These are phyloP conservation scores for Termitomyces sp. DNA, from an alignment of 768 basidiomycete species.

Conservation along the genomic window DNA sequence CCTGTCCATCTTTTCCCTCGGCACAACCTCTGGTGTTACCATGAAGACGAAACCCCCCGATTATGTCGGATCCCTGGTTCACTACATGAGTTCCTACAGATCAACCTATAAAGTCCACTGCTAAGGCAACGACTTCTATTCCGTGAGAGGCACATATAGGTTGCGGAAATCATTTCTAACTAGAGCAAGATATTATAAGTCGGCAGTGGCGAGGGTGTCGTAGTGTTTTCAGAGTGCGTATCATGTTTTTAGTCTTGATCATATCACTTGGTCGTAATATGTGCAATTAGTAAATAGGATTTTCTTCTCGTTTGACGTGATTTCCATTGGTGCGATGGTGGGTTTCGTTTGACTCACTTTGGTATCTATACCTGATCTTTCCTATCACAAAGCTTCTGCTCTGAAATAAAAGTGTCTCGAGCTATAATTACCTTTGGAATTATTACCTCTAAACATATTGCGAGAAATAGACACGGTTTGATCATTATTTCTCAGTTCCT, in stretches of 20 bases:
- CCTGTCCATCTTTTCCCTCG: conserved; percentile 60
- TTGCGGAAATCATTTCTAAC: conserved; percentile 28
- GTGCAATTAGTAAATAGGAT: conserved; percentile 66
- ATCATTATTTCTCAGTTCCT: no score
- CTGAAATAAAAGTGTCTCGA: no score
- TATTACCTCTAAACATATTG: no score
- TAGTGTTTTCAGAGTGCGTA: conserved; percentile 43
- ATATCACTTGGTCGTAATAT: background rate
- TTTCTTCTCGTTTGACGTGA: conserved; percentile 61
- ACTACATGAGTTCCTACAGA: conserved; percentile 17
- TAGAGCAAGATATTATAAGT: conserved; percentile 75
- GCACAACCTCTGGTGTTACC: conserved; percentile 66
- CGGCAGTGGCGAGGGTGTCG: conserved; percentile 68
- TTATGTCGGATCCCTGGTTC: conserved; percentile 16
- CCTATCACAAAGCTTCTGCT: no score
- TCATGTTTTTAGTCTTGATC: background rate
- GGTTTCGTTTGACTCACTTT: no score
- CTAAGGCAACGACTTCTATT: conserved; percentile 86
- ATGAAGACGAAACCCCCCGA: conserved; percentile 72
- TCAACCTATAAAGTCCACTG: conserved; percentile 33
- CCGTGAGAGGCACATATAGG: conserved; percentile 67
- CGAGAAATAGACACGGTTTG: no score
- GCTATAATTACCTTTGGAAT: no score
- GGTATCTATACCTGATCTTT: no score
- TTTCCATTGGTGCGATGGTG: conserved; percentile 69